Evolutionary conservation across 202 grass and related monocot species (phyloP).

Genomic region (Setaria viridis): DNA sequence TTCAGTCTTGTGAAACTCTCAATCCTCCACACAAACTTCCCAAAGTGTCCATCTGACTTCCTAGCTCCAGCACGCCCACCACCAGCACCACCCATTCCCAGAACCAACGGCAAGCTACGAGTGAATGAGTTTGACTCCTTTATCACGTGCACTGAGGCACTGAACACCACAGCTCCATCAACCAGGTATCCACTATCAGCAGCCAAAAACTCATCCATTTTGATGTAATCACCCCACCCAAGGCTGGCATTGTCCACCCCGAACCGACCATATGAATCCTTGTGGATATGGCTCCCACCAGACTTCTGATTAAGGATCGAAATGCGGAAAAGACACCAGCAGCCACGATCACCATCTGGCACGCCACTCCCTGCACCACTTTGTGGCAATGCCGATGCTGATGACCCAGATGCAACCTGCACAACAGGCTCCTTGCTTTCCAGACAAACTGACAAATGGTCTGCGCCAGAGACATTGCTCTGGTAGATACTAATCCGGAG

Average conservation of each 20-base stretch:
- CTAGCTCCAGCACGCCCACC: constrained; percentile 66
- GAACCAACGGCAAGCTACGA: constrained; percentile 56
- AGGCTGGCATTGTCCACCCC: constrained; percentile 81
- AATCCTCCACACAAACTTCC: constrained; percentile 95
- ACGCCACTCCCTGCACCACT: constrained; percentile 40
- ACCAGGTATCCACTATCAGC: constrained; percentile 69
- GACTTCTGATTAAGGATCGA: constrained; percentile 78
- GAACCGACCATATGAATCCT: constrained; percentile 87
- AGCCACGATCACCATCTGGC: constrained; percentile 73
- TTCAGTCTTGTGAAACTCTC: constrained; percentile 93
- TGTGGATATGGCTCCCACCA: constrained; percentile 73
- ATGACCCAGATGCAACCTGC: constrained; percentile 49
- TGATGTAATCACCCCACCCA: constrained; percentile 92
- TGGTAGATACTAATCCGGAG: constrained; percentile 93
- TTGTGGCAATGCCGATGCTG: constrained; percentile 39
- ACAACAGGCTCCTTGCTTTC: constrained; percentile 81
- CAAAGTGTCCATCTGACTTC: constrained; percentile 89
- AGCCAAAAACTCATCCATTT: constrained; percentile 85
- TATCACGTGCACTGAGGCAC: constrained; percentile 84
- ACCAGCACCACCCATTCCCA: constrained; percentile 45
- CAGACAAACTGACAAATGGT: constrained; percentile 88
- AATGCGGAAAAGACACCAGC: constrained; percentile 95
- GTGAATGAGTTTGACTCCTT: constrained; percentile 87
- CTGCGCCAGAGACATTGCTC: constrained; percentile 66
- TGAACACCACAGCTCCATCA: constrained; percentile 79